Conservation (phyloP, 23 red algal genomes). For the Gracilaria gracilis region DNA sequence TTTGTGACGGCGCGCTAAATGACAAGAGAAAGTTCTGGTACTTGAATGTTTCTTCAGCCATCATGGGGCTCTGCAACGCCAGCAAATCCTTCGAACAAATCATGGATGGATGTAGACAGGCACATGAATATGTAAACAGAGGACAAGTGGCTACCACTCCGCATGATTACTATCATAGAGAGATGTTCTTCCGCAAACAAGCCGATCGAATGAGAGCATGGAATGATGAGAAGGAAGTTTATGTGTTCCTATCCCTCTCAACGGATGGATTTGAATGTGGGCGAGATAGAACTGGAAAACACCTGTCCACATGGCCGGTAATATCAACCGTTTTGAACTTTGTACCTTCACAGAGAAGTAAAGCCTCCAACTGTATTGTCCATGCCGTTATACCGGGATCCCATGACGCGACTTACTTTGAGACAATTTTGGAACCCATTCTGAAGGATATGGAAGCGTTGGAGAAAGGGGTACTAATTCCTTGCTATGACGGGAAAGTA, state of each 20-base stretch:
- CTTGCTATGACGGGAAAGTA: neutral
- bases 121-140: neutral
- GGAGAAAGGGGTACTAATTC: neutral
- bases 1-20: too few species aligned
- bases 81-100: too few species aligned
- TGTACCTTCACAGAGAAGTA: neutral
- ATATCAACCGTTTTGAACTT: neutral
- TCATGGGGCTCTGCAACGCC: too few species aligned
- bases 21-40: too few species aligned
- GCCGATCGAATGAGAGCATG: neutral
- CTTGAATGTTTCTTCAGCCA: too few species aligned
- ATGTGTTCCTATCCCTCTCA: neutral
- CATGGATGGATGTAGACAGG: too few species aligned
- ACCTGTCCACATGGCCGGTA: neutral
- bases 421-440: neutral
- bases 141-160: too few species aligned
- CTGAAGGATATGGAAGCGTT: neutral
- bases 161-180: neutral
- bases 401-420: neutral
- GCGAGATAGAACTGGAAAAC: neutral
- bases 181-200: neutral
- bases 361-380: neutral
- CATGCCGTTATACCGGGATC: neutral
- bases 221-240: neutral
- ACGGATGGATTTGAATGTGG: neutral